Percentiles rank a stretch among this genome's conserved stretches.
These are phyloP conservation scores for Saccharomycopsis microspora DNA, from an alignment of 805 yeast species.

Conservation along the genomic window DNA sequence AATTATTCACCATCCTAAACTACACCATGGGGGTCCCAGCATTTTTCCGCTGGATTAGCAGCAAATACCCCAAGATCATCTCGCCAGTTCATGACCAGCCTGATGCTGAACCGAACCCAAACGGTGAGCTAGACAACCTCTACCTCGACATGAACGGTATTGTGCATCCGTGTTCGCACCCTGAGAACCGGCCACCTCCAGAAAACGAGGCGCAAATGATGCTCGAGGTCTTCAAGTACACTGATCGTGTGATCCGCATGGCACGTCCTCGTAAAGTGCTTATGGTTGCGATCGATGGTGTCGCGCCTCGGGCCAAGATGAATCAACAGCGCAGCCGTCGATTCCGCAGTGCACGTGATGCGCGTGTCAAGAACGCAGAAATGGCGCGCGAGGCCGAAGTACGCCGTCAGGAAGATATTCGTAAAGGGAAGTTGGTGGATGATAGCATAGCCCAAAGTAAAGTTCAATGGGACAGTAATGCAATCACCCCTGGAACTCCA, in stretches of 20 bases:
- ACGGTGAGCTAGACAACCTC: constrained; percentile 90
- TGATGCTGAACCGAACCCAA: constrained; percentile 73
- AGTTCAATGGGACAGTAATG: constrained; percentile 81
- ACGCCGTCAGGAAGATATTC: constrained; percentile 26
- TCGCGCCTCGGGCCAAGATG: constrained; percentile 97
- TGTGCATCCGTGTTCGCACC: constrained; percentile 98
- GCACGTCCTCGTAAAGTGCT: constrained; percentile 90
- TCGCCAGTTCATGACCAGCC: constrained; percentile 80
- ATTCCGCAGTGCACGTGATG: constrained; percentile 86
- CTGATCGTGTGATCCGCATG: constrained; percentile 84
- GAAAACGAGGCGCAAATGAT: constrained; percentile 96
- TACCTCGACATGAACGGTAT: constrained; percentile 98
- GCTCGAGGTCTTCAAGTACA: constrained; percentile 82
- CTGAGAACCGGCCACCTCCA: constrained; percentile 93
- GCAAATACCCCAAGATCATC: constrained; percentile 88
- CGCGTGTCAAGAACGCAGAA: constrained; percentile 65
- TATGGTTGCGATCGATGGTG: constrained; percentile 97
- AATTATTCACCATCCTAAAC: neutral
- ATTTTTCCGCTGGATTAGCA: constrained; percentile 89
- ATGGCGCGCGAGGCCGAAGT: constrained; percentile 38
- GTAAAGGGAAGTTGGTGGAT: constrained; percentile 70
- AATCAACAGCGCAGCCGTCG: constrained; percentile 93
- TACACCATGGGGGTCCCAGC: constrained; percentile 94
- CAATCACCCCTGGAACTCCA: constrained; percentile 98
- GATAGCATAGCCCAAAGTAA: constrained; percentile 54